Evolutionary conservation across 2,329 filamentous ascomycete genomes (phyloP).

Genomic region (Exophiala spinifera): DNA sequence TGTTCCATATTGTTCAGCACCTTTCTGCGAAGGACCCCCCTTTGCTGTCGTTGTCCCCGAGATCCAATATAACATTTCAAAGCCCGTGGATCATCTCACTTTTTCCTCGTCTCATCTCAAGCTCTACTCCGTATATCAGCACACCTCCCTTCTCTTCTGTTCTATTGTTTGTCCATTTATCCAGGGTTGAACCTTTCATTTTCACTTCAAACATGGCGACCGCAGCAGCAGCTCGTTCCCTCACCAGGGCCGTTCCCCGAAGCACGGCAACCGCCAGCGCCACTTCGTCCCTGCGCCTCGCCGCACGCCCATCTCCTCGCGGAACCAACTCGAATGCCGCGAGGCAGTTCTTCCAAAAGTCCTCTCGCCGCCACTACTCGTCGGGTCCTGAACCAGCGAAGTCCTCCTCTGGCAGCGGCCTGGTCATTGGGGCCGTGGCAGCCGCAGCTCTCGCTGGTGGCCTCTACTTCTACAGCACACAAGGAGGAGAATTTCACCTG

Average conservation of each 20-base stretch:
- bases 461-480: constrained; percentile 53
- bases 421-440: constrained; percentile 56
- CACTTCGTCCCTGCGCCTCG: constrained; percentile 39
- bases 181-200: too few relatives aligned
- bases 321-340: constrained; percentile 52
- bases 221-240: constrained; percentile 42
- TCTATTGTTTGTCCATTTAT: too few relatives aligned
- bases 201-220: constrained; percentile 35
- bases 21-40: background rate
- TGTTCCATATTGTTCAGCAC: background rate
- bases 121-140: too few relatives aligned
- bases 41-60: background rate
- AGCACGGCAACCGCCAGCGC: constrained; percentile 37
- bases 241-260: constrained; percentile 43
- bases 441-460: constrained; percentile 63
- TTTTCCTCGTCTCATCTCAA: background rate
- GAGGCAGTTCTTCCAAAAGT: constrained; percentile 68
- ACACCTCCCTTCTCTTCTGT: too few relatives aligned
- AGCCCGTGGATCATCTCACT: background rate
- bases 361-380: constrained; percentile 76
- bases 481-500: constrained; percentile 40
- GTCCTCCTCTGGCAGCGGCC: constrained; percentile 48
- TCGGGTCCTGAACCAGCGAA: constrained; percentile 59
- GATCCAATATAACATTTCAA: background rate
- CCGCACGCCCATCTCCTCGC: constrained; percentile 55